Evolutionary conservation across 2,329 filamentous ascomycete species (phyloP).

Genomic region (Rugonectria rugulosa): DNA sequence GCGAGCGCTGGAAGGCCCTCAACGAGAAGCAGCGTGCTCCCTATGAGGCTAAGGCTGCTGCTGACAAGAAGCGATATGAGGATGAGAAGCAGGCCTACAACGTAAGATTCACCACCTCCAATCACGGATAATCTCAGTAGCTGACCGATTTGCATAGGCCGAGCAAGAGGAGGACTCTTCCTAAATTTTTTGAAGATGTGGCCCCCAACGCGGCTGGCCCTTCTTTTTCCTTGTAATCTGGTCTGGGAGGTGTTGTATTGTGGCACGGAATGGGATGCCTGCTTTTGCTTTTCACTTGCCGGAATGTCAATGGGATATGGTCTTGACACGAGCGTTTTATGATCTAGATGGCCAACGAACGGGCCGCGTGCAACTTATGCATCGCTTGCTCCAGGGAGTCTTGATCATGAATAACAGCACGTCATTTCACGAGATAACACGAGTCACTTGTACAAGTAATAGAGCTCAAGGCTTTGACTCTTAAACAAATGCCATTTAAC

Average conservation of each 20-base stretch:
- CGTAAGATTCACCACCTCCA: conserved; percentile 61
- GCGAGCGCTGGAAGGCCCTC: conserved; percentile 98
- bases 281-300: conserved; percentile 47
- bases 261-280: conserved; percentile 49
- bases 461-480: conserved; percentile 28
- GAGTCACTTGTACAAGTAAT: conserved; percentile 42
- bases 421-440: conserved; percentile 38
- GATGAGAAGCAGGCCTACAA: conserved; percentile 96
- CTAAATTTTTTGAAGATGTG: conserved; percentile 33
- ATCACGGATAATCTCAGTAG: conserved; percentile 7
- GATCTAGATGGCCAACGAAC: conserved; percentile 40
- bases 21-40: conserved; percentile 91
- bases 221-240: conserved; percentile 46
- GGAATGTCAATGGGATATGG: conserved; percentile 46
- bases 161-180: conserved; percentile 65
- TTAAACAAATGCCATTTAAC: conserved; percentile 31
- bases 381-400: conserved; percentile 33
- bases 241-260: conserved; percentile 53
- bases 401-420: conserved; percentile 34
- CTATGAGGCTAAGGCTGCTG: conserved; percentile 95
- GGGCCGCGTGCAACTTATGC: conserved; percentile 35
- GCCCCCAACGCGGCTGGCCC: conserved; percentile 10
- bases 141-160: conserved; percentile 54
- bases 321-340: conserved; percentile 43
- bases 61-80: conserved; percentile 99